phyloP scores from a whole-genome alignment of 2,329 filamentous ascomycete species.

The Phialocephala subalpina region DNA sequence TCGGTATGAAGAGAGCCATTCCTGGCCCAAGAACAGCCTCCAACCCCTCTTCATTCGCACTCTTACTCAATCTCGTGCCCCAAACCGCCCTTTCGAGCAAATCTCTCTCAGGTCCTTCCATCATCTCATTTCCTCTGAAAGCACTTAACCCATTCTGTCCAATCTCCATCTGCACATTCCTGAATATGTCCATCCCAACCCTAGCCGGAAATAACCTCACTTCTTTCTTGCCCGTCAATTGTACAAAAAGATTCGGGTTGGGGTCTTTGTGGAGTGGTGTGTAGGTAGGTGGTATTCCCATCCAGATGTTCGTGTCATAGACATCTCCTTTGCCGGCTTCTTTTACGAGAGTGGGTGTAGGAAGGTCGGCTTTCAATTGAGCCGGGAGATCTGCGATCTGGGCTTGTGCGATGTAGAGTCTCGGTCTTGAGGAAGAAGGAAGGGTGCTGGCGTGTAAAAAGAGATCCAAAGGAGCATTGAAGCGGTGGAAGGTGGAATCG shows the following conservation, averaged over 20 bases:
- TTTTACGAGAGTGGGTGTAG: constrained; percentile 69
- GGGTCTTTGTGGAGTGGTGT: constrained; percentile 93
- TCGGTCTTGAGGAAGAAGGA: constrained; percentile 3
- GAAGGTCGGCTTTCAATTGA: constrained; percentile 69
- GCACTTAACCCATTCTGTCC: constrained; percentile 46
- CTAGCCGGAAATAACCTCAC: constrained; percentile 75
- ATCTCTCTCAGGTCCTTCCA: constrained; percentile 77
- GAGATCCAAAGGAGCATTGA: constrained; percentile 49
- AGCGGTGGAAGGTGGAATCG: constrained; percentile 52
- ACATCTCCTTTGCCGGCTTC: constrained; percentile 78
- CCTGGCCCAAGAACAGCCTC: constrained; percentile 64
- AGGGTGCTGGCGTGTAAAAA: constrained; percentile 34
- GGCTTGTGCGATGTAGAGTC: constrained; percentile 89
- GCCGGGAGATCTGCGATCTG: constrained; percentile 73
- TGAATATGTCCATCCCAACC: constrained; percentile 71
- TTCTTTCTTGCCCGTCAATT: constrained; percentile 76
- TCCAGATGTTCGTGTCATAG: constrained; percentile 89
- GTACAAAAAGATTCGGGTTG: constrained; percentile 91
- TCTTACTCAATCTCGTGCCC: constrained; percentile 48
- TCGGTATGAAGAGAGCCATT: constrained; percentile 80
- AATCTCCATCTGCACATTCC: constrained; percentile 50
- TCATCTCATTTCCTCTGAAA: constrained; percentile 87
- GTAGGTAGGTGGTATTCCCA: constrained; percentile 85
- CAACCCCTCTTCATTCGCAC: constrained; percentile 24
- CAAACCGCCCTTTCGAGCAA: constrained; percentile 76